phyloP scores from a whole-genome alignment of 345 rosid species.

The Pugionium cornutum region DNA sequence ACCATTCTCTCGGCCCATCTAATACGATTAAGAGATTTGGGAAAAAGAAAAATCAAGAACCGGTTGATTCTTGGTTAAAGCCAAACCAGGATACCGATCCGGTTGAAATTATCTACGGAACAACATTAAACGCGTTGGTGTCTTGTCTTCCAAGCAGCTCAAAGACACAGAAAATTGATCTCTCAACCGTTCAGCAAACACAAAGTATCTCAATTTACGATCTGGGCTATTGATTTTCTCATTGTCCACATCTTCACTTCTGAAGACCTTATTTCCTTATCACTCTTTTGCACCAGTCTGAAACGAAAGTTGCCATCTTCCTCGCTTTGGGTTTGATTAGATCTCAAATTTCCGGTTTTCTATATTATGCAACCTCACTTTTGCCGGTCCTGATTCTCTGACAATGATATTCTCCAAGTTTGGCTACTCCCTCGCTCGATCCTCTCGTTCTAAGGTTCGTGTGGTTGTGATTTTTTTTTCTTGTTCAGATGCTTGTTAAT shows the following conservation, averaged over 20 bases:
- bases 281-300: slow-evolving; percentile 1
- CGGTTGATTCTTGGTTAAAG: not conserved
- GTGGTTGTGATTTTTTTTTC: not conserved
- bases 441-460: slow-evolving; percentile 57
- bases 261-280: not conserved
- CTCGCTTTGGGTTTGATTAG: slow-evolving; percentile 17
- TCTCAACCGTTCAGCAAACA: not conserved
- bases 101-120: slow-evolving; percentile 15
- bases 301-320: slow-evolving; percentile 22
- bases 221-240: not conserved
- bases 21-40: too few relatives aligned
- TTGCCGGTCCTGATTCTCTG: slow-evolving; percentile 7
- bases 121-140: slow-evolving; percentile 33
- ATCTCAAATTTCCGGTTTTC: slow-evolving; percentile 18
- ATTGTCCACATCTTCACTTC: slow-evolving; percentile 11
- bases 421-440: slow-evolving; percentile 50
- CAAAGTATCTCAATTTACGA: slow-evolving; percentile 12
- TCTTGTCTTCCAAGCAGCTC: slow-evolving; percentile 33
- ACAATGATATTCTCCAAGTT: slow-evolving; percentile 69
- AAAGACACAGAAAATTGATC: not conserved
- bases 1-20: not conserved
- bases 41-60: slow-evolving; percentile 1
- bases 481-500: not conserved
- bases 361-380: slow-evolving; percentile 29
- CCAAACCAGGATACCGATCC: slow-evolving; percentile 10